Evolutionary conservation across 768 basidiomycete species (phyloP), one percentile per base, ranked within the genome.

Genomic region (Mycena amicta): DNA sequence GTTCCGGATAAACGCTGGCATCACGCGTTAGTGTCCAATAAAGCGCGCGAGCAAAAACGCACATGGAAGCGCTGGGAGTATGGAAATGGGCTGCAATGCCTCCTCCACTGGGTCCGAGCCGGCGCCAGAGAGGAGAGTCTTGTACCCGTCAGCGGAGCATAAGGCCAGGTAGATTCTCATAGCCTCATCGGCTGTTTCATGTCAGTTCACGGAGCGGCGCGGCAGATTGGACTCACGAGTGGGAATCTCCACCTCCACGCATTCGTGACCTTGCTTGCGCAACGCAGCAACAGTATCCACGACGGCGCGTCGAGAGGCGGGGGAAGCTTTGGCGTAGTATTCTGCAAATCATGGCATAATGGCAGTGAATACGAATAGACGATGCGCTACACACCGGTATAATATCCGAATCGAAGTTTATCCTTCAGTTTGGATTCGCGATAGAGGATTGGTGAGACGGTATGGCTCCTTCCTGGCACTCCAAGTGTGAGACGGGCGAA

Each of bases 271-370:
- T 13, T 79, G 59, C 29, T 71, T 75, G 28, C 72, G 56, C 23
- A 88, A 70, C 4, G 71, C 69, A 0, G 79, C 72, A 1, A 80
- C 77, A 1, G 85, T 83, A 23, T 60, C 71, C 31, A 77, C 63
- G 8, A 87, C 72, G 16, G 83, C 85, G n/a, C 86, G 78, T 28
- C 69, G 67, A 58, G 85, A 86, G 0, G 86, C 81, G 1, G 87
- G 86, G 2, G 87, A 86, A 3, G 84, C 83, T 27, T 69, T 61
- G 2, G 87, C 79, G 29, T 86, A 77, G 4, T 83, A 85, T 53
- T 54, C 56, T 11, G n/a, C n/a, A n/a, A n/a, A n/a, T n/a, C n/a
- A n/a, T n/a, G n/a, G n/a, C n/a, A n/a, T n/a, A n/a, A n/a, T n/a
- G n/a, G n/a, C n/a, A n/a, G n/a, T n/a, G n/a, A n/a, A n/a, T n/a